Conservation (phyloP, 805 yeast species). For the Hagleromyces aurorensis region DNA sequence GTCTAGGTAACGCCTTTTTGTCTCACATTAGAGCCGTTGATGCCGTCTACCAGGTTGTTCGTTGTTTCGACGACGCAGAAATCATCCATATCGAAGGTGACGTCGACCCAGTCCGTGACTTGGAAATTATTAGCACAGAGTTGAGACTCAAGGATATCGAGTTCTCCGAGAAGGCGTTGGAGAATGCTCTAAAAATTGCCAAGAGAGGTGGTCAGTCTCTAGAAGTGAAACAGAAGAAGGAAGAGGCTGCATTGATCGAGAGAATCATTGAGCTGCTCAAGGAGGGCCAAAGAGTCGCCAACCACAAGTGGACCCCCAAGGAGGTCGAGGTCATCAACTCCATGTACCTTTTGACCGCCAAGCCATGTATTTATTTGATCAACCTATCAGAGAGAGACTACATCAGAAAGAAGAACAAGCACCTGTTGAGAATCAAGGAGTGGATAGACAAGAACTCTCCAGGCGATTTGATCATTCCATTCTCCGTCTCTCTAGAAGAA, state of each 20-base stretch:
- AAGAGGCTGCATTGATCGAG: constrained; percentile 68
- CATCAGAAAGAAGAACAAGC: constrained; percentile 82
- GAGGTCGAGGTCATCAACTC: constrained; percentile 87
- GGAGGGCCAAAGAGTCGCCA: constrained; percentile 82
- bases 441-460: constrained; percentile 71
- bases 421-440: constrained; percentile 67
- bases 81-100: constrained; percentile 96
- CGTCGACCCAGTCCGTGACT: constrained; percentile 91
- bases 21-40: constrained; percentile 96
- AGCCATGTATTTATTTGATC: constrained; percentile 87
- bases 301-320: constrained; percentile 78
- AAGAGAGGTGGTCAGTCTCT: constrained; percentile 83
- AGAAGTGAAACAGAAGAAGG: constrained; percentile 84
- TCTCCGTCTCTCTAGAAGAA: constrained; percentile 89
- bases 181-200: constrained; percentile 68
- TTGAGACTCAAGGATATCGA: constrained; percentile 95
- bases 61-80: constrained; percentile 97
- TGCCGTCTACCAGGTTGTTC: constrained; percentile 94
- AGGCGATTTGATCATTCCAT: constrained; percentile 85
- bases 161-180: constrained; percentile 78
- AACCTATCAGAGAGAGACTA: constrained; percentile 87
- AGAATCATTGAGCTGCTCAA: constrained; percentile 69
- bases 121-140: constrained; percentile 86
- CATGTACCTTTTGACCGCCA: constrained; percentile 85
- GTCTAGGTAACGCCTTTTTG: constrained; percentile 95